A percentile compares a stretch with the other conserved stretches of the same genome.
phyloP scores from a whole-genome alignment of 1,139 yeast species.

The Lodderomyces margitis region DNA sequence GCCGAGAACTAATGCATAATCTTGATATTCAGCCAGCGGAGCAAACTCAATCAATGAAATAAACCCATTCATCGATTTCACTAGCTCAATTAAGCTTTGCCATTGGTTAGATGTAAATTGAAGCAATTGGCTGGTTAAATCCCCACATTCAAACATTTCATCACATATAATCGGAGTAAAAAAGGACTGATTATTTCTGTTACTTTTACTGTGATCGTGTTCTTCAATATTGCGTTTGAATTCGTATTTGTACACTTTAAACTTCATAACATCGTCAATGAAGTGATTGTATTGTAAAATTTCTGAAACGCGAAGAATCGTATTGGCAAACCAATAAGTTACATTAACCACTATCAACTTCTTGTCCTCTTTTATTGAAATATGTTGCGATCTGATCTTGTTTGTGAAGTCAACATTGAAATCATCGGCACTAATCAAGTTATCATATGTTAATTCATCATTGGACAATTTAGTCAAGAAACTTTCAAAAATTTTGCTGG shows the following conservation, averaged over 20 bases:
- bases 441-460: slow-evolving; percentile 16
- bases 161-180: slow-evolving; percentile 17
- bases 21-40: slow-evolving; percentile 17
- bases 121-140: slow-evolving; percentile 19
- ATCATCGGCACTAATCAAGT: slow-evolving; percentile 9
- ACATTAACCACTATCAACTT: slow-evolving; percentile 30
- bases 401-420: slow-evolving; percentile 7
- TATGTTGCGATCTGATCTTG: slow-evolving; percentile 10
- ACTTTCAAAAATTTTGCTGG: slow-evolving; percentile 28
- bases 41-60: slow-evolving; percentile 19
- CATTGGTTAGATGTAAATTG: slow-evolving; percentile 20
- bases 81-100: slow-evolving; percentile 19
- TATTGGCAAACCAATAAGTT: slow-evolving; percentile 25
- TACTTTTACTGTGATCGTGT: background rate
- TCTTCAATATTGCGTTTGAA: slow-evolving; percentile 4
- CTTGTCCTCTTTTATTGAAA: slow-evolving; percentile 12
- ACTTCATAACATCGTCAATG: slow-evolving; percentile 15
- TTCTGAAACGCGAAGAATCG: slow-evolving; percentile 24
- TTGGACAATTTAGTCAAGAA: slow-evolving; percentile 25
- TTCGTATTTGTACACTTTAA: slow-evolving; percentile 14
- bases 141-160: slow-evolving; percentile 19
- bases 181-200: background rate
- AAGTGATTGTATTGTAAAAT: slow-evolving; percentile 16
- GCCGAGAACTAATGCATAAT: slow-evolving; percentile 12
- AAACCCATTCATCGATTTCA: slow-evolving; percentile 15